Percentiles rank a stretch among this genome's conserved stretches.
These are phyloP conservation scores for Candida buenavistaensis DNA, from an alignment of 1,139 yeast genomes.

Conservation along the genomic window DNA sequence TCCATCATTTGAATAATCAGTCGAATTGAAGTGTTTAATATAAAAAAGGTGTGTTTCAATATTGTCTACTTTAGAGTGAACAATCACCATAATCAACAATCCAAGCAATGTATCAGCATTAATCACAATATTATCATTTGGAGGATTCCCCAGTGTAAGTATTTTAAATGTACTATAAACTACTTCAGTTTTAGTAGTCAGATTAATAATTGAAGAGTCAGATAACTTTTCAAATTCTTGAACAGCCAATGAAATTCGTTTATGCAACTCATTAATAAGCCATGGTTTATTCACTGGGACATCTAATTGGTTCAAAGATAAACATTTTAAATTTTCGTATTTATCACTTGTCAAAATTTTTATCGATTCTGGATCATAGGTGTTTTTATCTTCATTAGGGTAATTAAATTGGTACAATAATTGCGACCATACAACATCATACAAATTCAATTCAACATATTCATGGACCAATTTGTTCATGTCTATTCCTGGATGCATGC, in stretches of 20 bases:
- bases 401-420: slow-evolving; percentile 37
- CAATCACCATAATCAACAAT: slow-evolving; percentile 67
- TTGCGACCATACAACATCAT: slow-evolving; percentile 64
- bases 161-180: slow-evolving; percentile 54
- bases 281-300: slow-evolving; percentile 47
- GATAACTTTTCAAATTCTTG: slow-evolving; percentile 52
- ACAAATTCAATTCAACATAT: slow-evolving; percentile 68
- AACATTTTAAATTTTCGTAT: slow-evolving; percentile 45
- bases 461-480: slow-evolving; percentile 59
- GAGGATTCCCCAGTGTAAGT: slow-evolving; percentile 33
- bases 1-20: slow-evolving; percentile 30
- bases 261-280: slow-evolving; percentile 45
- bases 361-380: slow-evolving; percentile 29
- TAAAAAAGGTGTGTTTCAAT: slow-evolving; percentile 67
- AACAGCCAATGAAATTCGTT: slow-evolving; percentile 54
- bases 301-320: slow-evolving; percentile 76
- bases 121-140: slow-evolving; percentile 31
- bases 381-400: slow-evolving; percentile 31
- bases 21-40: slow-evolving; percentile 56
- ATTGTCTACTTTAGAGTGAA: slow-evolving; percentile 59
- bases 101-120: slow-evolving; percentile 86
- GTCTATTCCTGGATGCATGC: slow-evolving; percentile 48
- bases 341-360: slow-evolving; percentile 28
- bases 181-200: slow-evolving; percentile 53
- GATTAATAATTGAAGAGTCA: slow-evolving; percentile 45